These are phyloP conservation scores for Cyclotella cryptica DNA, from an alignment of 108 stramenopile species.

Conservation along the genomic window DNA sequence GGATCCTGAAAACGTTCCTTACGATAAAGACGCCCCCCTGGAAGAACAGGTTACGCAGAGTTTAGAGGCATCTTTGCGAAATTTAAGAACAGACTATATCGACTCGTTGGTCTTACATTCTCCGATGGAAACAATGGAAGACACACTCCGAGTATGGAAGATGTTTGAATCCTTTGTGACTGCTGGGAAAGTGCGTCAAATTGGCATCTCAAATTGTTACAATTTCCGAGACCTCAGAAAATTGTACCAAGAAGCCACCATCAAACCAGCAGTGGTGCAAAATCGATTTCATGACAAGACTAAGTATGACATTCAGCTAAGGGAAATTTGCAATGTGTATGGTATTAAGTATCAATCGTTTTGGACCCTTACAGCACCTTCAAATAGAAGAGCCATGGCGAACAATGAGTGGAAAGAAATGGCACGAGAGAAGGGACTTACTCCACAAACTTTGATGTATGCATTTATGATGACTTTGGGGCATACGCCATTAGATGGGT, in stretches of 20 bases:
- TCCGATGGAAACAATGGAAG: constrained; percentile 56
- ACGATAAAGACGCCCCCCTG: constrained; percentile 60
- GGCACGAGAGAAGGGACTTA: constrained; percentile 61
- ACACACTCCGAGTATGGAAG: constrained; percentile 73
- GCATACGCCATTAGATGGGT: constrained; percentile 81
- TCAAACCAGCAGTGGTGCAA: constrained; percentile 87
- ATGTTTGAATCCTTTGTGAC: constrained; percentile 76
- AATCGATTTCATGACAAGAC: constrained; percentile 86
- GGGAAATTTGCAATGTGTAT: constrained; percentile 55
- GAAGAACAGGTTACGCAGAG: constrained; percentile 74
- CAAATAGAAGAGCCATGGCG: constrained; percentile 66
- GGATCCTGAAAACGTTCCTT: constrained; percentile 85
- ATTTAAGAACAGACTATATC: constrained; percentile 83
- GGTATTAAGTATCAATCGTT: constrained; percentile 67
- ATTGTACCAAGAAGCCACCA: constrained; percentile 61
- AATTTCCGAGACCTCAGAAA: constrained; percentile 29
- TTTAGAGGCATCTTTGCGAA: constrained; percentile 64
- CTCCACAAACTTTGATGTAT: constrained; percentile 85
- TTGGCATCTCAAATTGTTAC: constrained; percentile 86
- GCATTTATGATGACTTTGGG: constrained; percentile 86
- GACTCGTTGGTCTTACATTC: constrained; percentile 81
- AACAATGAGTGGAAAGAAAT: constrained; percentile 44
- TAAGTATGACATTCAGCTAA: constrained; percentile 79
- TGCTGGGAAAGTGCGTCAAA: constrained; percentile 60
- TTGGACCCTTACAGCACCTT: constrained; percentile 66